phyloP scores from a whole-genome alignment of 225 moss, liverwort and hornwort genomes.

The Straminergon stramineum region DNA sequence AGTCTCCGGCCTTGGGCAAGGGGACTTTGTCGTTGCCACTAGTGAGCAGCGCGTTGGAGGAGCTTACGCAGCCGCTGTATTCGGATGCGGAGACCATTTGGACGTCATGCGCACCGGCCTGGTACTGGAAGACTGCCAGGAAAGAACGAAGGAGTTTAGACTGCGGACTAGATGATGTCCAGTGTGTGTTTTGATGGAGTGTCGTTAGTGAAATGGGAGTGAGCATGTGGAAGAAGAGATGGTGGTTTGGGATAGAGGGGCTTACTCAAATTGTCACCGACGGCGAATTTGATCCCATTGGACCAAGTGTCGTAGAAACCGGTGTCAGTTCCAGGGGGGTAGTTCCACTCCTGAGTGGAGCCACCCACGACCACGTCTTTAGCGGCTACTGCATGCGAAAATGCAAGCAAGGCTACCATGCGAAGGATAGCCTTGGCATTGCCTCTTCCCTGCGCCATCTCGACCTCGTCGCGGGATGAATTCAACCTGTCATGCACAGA shows the following conservation, averaged over 20 bases:
- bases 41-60: fast-evolving
- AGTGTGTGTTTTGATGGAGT: too few relatives aligned
- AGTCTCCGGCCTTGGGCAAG: neutral
- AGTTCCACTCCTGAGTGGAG: neutral
- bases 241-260: neutral
- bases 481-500: neutral
- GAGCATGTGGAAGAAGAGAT: neutral
- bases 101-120: neutral
- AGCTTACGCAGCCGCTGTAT: neutral
- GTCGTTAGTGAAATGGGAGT: neutral
- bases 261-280: conserved; percentile 11
- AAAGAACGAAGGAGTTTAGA: neutral
- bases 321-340: neutral
- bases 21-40: neutral
- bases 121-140: neutral
- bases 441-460: conserved; percentile 33
- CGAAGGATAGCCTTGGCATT: neutral
- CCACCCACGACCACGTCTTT: neutral
- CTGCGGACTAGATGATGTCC: neutral
- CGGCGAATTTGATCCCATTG: neutral
- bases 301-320: neutral
- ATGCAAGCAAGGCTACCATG: neutral
- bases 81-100: neutral
- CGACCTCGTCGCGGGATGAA: neutral
- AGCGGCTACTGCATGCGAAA: neutral